These are phyloP conservation scores for Phytophthora tentaculata DNA, from an alignment of 352 stramenopile species.

Conservation along the genomic window DNA sequence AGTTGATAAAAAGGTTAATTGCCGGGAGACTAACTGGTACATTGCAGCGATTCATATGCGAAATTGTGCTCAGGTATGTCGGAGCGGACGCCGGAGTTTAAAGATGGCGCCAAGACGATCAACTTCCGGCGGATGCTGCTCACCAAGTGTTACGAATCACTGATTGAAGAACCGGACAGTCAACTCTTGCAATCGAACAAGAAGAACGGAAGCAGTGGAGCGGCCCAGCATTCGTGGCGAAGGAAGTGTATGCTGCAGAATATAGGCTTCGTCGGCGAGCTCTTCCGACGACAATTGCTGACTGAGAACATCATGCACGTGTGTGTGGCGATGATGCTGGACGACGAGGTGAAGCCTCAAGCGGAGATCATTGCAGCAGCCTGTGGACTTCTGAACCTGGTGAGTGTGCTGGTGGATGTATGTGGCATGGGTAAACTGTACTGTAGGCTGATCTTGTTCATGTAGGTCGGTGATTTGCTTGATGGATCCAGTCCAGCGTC, in stretches of 20 bases:
- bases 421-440: too few relatives aligned
- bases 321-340: conserved; percentile 85
- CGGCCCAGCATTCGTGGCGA: conserved; percentile 68
- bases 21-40: neutral
- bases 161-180: conserved; percentile 72
- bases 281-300: conserved; percentile 80
- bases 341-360: conserved; percentile 71
- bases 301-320: conserved; percentile 89
- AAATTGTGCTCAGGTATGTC: conserved; percentile 68
- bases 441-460: too few relatives aligned
- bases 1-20: neutral
- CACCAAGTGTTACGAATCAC: conserved; percentile 81
- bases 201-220: conserved; percentile 24
- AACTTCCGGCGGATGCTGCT: conserved; percentile 84
- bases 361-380: conserved; percentile 72
- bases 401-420: too few relatives aligned
- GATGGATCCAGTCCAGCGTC: conserved; percentile 85
- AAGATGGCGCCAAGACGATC: conserved; percentile 84
- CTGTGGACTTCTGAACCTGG: conserved; percentile 63
- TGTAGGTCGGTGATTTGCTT: conserved; percentile 81
- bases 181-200: conserved; percentile 24
- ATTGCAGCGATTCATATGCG: conserved; percentile 60
- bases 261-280: conserved; percentile 72
- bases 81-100: conserved; percentile 78
- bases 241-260: conserved; percentile 81